Percentiles rank a stretch among this genome's conserved stretches.
Conservation (phyloP, 1,284 basidiomycete species). For the Amylostereum areolatum region DNA sequence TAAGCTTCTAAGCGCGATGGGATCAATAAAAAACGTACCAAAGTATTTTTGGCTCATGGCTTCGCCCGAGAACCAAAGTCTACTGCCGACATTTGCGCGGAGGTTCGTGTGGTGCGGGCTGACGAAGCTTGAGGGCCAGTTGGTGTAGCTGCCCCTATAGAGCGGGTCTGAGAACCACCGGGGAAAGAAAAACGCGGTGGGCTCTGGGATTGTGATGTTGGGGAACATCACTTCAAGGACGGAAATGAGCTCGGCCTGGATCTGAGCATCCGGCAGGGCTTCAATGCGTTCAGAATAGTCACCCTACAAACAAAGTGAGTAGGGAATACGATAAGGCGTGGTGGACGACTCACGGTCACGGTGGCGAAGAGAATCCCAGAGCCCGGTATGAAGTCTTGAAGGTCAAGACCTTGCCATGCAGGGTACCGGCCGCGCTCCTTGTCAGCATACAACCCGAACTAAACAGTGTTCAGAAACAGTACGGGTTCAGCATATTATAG, state of each 20-base stretch:
- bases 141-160: conserved; percentile 62
- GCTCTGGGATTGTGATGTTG: conserved; percentile 42
- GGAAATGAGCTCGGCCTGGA: conserved; percentile 40
- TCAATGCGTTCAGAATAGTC: conserved; percentile 47
- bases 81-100: neutral
- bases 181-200: conserved; percentile 49
- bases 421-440: conserved; percentile 49
- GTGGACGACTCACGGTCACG: conserved; percentile 36
- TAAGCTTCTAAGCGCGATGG: neutral
- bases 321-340: neutral
- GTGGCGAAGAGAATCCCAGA: conserved; percentile 54
- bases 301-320: conserved; percentile 26
- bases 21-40: conserved; percentile 22
- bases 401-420: conserved; percentile 58
- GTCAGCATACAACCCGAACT: conserved; percentile 56
- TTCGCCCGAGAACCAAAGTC: conserved; percentile 52
- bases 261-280: conserved; percentile 32
- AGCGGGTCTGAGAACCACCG: conserved; percentile 53
- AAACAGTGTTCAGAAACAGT: neutral
- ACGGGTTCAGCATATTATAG: neutral
- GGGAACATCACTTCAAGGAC: conserved; percentile 58
- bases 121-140: conserved; percentile 41
- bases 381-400: conserved; percentile 44
- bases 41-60: conserved; percentile 45
- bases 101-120: neutral